Percentiles rank a stretch among this genome's conserved stretches.
These are phyloP conservation scores for Cladosporium colombiae DNA, from an alignment of 2,329 filamentous ascomycete genomes.

Conservation along the genomic window DNA sequence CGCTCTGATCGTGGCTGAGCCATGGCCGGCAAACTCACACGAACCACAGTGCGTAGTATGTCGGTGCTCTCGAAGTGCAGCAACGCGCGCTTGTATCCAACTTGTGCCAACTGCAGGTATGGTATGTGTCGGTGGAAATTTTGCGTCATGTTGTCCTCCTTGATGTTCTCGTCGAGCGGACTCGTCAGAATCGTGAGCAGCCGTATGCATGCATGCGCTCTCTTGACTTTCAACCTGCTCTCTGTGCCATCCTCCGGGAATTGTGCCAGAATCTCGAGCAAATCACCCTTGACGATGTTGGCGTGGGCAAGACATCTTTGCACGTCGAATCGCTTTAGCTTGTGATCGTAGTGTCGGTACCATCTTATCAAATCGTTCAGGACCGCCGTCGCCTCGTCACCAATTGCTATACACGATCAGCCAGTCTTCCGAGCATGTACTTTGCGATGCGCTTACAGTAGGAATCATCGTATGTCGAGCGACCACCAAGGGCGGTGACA, in stretches of 20 bases:
- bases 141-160: conserved; percentile 74
- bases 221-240: conserved; percentile 73
- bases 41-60: conserved; percentile 78
- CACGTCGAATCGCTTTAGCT: conserved; percentile 90
- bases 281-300: conserved; percentile 85
- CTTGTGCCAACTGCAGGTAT: conserved; percentile 82
- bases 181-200: conserved; percentile 90
- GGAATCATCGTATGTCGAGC: conserved; percentile 40
- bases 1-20: conserved; percentile 75
- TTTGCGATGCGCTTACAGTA: conserved; percentile 53
- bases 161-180: conserved; percentile 68
- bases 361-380: conserved; percentile 92
- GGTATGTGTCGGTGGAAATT: conserved; percentile 93
- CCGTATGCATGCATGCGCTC: conserved; percentile 84
- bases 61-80: conserved; percentile 77
- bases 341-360: conserved; percentile 76
- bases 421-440: neutral
- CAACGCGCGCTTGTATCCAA: conserved; percentile 85
- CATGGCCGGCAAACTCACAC: conserved; percentile 83
- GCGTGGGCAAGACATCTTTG: conserved; percentile 88
- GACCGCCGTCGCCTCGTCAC: conserved; percentile 89
- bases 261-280: conserved; percentile 82
- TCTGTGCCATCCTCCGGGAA: conserved; percentile 75
- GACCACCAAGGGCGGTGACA: conserved; percentile 73
- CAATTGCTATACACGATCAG: conserved; percentile 55